phyloP scores from a whole-genome alignment of 169 alveolate species.

The Eimeria maxima region DNA sequence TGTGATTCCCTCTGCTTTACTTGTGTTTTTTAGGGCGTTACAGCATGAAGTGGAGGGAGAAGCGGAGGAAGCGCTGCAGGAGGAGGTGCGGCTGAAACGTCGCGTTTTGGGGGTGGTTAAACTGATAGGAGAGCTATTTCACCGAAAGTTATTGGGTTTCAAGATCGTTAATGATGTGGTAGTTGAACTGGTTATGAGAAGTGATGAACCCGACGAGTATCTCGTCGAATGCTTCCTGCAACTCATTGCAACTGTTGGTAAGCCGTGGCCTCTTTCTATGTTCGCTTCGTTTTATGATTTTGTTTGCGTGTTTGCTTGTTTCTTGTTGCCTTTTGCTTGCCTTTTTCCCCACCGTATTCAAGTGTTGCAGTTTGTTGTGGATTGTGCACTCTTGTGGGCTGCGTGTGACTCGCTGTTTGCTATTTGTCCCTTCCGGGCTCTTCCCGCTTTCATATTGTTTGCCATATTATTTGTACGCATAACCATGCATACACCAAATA shows the following conservation, averaged over 20 bases:
- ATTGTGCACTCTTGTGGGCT: background rate
- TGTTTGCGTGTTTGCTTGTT: background rate
- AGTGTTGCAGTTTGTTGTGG: background rate
- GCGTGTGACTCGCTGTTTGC: background rate
- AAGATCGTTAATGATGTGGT: constrained; percentile 93
- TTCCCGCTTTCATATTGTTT: no score
- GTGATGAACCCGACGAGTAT: constrained; percentile 95
- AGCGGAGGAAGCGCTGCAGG: constrained; percentile 84
- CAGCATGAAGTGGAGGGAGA: constrained; percentile 78
- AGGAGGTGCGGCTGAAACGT: constrained; percentile 88
- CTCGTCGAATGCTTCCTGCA: constrained; percentile 94
- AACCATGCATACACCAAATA: no score
- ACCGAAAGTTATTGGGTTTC: constrained; percentile 92
- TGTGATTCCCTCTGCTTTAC: background rate
- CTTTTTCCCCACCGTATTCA: no score
- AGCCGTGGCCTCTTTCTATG: background rate
- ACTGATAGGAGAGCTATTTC: constrained; percentile 95
- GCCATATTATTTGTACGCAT: no score
- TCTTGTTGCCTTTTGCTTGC: no score
- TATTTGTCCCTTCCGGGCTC: no score
- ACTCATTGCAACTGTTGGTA: constrained; percentile 92
- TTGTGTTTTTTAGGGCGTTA: background rate
- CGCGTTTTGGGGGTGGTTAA: constrained; percentile 94
- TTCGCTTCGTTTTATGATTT: background rate
- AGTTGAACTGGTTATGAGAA: constrained; percentile 91